Percentiles rank a stretch among this genome's conserved stretches.
phyloP scores from a whole-genome alignment of 1,284 basidiomycete species.

The Ganoderma boninense region DNA sequence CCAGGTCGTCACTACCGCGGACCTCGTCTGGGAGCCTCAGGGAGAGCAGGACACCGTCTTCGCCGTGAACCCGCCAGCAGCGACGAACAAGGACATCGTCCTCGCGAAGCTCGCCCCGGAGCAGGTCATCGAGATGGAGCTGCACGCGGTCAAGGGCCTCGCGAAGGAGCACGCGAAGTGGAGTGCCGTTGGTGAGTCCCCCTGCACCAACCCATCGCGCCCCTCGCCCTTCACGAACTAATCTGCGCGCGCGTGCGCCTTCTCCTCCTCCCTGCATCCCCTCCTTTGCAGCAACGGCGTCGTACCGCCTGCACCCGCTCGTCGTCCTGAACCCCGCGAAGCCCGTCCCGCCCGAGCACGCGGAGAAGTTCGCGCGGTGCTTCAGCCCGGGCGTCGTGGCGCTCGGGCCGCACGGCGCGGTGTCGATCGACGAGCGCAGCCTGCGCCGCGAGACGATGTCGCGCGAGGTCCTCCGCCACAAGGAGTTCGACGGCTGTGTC shows the following conservation, averaged over 20 bases:
- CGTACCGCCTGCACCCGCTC: constrained; percentile 92
- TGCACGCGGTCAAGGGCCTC: constrained; percentile 95
- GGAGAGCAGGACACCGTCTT: constrained; percentile 83
- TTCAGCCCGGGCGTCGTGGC: constrained; percentile 93
- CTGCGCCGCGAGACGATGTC: constrained; percentile 92
- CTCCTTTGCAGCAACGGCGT: constrained; percentile 76
- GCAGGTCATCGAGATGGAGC: constrained; percentile 83
- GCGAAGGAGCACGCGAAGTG: constrained; percentile 98
- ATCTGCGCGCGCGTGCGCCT: neutral
- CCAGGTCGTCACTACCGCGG: constrained; percentile 72
- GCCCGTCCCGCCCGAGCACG: constrained; percentile 70
- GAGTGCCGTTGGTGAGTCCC: constrained; percentile 88
- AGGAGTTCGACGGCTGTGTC: constrained; percentile 90
- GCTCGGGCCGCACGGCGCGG: constrained; percentile 52
- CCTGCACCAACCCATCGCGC: neutral
- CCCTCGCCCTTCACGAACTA: neutral
- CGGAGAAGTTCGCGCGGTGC: constrained; percentile 85
- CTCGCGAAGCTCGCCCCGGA: constrained; percentile 95
- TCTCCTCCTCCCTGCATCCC: neutral
- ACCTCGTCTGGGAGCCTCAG: constrained; percentile 85
- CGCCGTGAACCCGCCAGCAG: constrained; percentile 61
- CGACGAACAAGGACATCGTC: constrained; percentile 87
- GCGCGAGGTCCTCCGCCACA: constrained; percentile 91
- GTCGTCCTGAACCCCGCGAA: constrained; percentile 79
- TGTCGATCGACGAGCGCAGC: constrained; percentile 65